Conservation (phyloP, 345 rosid species). For the Hirschfeldia incana region DNA sequence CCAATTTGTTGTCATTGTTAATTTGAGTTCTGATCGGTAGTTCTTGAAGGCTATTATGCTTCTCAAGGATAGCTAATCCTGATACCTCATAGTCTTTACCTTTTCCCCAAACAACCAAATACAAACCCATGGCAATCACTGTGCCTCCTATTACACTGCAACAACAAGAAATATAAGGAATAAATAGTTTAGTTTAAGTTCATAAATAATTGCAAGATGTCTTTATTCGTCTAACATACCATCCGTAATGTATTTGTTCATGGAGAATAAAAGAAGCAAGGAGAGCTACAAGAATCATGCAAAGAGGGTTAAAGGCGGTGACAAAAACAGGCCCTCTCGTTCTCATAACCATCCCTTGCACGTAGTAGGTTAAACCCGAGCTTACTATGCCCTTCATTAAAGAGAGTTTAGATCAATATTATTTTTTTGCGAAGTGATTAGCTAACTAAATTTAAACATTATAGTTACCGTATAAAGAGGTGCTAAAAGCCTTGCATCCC, state of each 20-base stretch:
- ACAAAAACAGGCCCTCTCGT: constrained; percentile 75
- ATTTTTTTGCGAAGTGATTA: neutral
- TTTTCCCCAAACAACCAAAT: constrained; percentile 68
- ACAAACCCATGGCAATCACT: constrained; percentile 60
- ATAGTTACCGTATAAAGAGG: constrained; percentile 57
- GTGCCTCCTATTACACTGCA: constrained; percentile 63
- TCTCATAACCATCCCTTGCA: constrained; percentile 76
- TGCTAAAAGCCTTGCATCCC: constrained; percentile 71
- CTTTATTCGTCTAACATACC: constrained; percentile 36
- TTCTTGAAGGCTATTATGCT: constrained; percentile 29
- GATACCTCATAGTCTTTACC: constrained; percentile 50
- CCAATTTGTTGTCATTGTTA: constrained; percentile 16
- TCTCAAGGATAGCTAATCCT: neutral
- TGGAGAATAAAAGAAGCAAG: constrained; percentile 57
- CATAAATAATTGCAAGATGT: neutral
- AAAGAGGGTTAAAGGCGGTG: constrained; percentile 76
- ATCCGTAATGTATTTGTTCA: constrained; percentile 70
- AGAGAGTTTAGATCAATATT: neutral
- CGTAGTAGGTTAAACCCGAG: constrained; percentile 71
- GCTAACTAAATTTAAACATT: neutral
- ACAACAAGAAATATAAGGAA: neutral
- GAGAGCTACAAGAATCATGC: constrained; percentile 68
- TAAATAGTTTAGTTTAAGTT: neutral
- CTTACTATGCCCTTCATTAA: constrained; percentile 55
- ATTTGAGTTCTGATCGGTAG: constrained; percentile 42